phyloP scores from a whole-genome alignment of 176 grass and related monocot species.

The Aegilops umbellulata region DNA sequence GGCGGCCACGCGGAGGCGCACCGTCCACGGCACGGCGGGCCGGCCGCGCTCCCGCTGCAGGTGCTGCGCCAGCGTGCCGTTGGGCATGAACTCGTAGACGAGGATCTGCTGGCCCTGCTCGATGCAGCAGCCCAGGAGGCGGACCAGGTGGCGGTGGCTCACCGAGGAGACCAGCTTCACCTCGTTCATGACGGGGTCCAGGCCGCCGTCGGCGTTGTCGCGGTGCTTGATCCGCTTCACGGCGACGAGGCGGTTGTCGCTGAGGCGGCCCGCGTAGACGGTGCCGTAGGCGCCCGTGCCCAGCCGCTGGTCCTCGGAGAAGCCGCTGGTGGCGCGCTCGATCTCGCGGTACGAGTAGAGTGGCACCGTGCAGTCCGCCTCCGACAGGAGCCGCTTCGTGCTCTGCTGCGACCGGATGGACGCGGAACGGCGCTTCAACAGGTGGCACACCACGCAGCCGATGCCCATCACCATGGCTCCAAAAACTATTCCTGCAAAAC shows the following conservation, averaged over 20 bases:
- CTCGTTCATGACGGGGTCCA: constrained; percentile 62
- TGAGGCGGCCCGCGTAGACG: constrained; percentile 46
- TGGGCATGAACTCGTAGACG: constrained; percentile 90
- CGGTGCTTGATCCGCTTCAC: constrained; percentile 63
- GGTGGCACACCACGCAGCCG: constrained; percentile 20
- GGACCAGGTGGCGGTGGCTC: constrained; percentile 62
- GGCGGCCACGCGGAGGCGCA: constrained; percentile 55
- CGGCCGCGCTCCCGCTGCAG: constrained; percentile 68
- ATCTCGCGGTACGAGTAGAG: constrained; percentile 71
- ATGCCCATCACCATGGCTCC: constrained; percentile 41
- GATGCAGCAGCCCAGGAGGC: constrained; percentile 72
- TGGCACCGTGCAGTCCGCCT: constrained; percentile 42
- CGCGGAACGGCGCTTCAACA: constrained; percentile 34
- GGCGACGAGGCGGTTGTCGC: constrained; percentile 43
- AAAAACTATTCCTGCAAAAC: constrained; percentile 32
- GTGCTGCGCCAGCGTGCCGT: constrained; percentile 74
- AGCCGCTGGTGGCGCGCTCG: constrained; percentile 57
- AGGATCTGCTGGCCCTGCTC: constrained; percentile 66
- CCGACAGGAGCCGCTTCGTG: constrained; percentile 38
- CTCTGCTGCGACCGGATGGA: constrained; percentile 18
- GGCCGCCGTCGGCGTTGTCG: constrained; percentile 21
- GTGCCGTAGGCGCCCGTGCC: constrained; percentile 82
- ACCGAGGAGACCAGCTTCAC: constrained; percentile 61
- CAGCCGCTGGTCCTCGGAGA: constrained; percentile 44
- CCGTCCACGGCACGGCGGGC: constrained; percentile 49